Percentiles rank a stretch among this genome's conserved stretches.
These are phyloP conservation scores for Ottelia alismoides DNA, from an alignment of 106 monocot species.

Conservation along the genomic window DNA sequence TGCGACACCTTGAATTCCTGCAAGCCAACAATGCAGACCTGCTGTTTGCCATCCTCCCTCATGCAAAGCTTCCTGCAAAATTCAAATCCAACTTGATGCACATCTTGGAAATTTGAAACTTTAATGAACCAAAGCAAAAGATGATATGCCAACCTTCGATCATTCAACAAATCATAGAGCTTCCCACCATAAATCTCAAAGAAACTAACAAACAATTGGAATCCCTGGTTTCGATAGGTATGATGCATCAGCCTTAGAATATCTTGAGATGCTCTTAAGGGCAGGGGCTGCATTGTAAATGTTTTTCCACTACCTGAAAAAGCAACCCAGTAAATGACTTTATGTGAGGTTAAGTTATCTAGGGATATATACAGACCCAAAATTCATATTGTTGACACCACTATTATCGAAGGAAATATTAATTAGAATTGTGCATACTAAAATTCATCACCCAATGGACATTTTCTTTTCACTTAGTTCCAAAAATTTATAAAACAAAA, in stretches of 20 bases:
- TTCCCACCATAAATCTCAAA: slow-evolving; percentile 99
- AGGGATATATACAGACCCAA: no score
- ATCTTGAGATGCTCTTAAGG: slow-evolving; percentile 86
- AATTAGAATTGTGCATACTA: no score
- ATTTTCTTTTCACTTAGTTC: no score
- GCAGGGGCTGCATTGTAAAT: slow-evolving; percentile 92
- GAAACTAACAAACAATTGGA: slow-evolving; percentile 88
- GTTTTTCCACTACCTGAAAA: slow-evolving; percentile 93
- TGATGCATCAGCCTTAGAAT: slow-evolving; percentile 81
- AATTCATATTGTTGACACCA: no score
- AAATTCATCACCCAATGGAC: no score
- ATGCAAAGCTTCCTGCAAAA: slow-evolving; percentile 91
- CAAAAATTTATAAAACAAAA: no score
- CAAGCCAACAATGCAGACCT: slow-evolving; percentile 95
- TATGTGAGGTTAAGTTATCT: no score
- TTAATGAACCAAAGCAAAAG: no score
- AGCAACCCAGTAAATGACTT: no score
- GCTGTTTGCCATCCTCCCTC: slow-evolving; percentile 98
- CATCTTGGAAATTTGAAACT: no score
- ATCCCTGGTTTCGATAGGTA: slow-evolving; percentile 72
- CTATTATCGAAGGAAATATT: no score
- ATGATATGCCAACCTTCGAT: slow-evolving; percentile 44
- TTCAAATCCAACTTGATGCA: no score
- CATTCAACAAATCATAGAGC: slow-evolving; percentile 87
- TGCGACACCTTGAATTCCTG: slow-evolving; percentile 68